A percentile compares a stretch with the other conserved stretches of the same genome.
Conservation (phyloP, 164 flowering plant genomes). For the Tetrastigma voinierianum region DNA sequence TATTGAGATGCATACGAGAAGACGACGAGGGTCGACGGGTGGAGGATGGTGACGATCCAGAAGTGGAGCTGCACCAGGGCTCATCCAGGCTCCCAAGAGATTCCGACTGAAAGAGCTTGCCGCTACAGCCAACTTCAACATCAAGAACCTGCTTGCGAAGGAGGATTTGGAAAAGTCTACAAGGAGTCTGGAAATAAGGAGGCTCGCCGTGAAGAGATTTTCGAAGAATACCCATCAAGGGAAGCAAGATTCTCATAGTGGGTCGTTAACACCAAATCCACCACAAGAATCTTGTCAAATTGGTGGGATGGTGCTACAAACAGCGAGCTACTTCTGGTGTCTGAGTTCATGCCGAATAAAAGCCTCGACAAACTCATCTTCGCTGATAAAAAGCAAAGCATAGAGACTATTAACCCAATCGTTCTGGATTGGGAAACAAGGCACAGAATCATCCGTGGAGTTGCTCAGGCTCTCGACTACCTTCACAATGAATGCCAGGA, state of each 20-base stretch:
- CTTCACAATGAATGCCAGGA: conserved; percentile 42
- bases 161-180: conserved; percentile 70
- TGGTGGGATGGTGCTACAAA: conserved; percentile 70
- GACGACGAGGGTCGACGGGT: background rate
- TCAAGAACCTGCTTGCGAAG: conserved; percentile 52
- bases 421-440: conserved; percentile 46
- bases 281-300: conserved; percentile 59
- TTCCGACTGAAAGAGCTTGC: conserved; percentile 47
- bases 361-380: conserved; percentile 58
- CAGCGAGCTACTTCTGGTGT: conserved; percentile 54
- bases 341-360: conserved; percentile 63
- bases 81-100: conserved; percentile 37
- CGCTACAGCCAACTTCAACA: conserved; percentile 48
- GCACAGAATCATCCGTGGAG: conserved; percentile 37
- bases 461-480: conserved; percentile 46
- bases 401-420: conserved; percentile 1
- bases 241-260: conserved; percentile 51
- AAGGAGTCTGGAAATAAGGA: conserved; percentile 36
- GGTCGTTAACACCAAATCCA: conserved; percentile 62
- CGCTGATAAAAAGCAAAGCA: conserved; percentile 4
- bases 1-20: conserved; percentile 2
- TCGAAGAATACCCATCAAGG: conserved; percentile 44
- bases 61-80: conserved; percentile 22
- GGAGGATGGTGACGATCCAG: conserved; percentile 16
- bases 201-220: conserved; percentile 59